These are phyloP conservation scores for Ilex aquifolium DNA, from an alignment of 257 asterid genomes.

Conservation along the genomic window DNA sequence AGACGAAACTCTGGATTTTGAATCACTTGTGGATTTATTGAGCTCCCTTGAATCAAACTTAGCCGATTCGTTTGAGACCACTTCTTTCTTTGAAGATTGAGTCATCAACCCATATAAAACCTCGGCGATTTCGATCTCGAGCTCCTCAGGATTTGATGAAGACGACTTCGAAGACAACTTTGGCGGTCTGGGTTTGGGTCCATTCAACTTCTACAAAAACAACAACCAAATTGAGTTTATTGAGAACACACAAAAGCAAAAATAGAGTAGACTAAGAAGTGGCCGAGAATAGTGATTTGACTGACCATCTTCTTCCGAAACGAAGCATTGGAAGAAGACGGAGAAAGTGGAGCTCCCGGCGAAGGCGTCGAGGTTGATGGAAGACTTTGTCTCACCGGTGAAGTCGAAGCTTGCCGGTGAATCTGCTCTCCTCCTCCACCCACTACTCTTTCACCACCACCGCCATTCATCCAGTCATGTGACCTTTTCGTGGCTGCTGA, in stretches of 20 bases:
- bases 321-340: constrained; percentile 73
- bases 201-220: constrained; percentile 48
- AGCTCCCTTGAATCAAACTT: constrained; percentile 51
- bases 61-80: constrained; percentile 7
- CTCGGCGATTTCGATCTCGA: constrained; percentile 95
- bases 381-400: constrained; percentile 56
- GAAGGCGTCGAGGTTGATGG: constrained; percentile 35
- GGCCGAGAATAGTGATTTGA: constrained; percentile 8
- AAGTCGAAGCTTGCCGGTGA: constrained; percentile 43
- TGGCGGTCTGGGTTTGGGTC: constrained; percentile 69
- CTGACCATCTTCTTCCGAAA: constrained; percentile 73
- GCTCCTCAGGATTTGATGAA: constrained; percentile 75
- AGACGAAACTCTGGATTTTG: constrained; percentile 54
- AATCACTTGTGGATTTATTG: constrained; percentile 46
- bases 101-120: constrained; percentile 80
- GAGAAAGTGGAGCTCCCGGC: constrained; percentile 65
- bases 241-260: not conserved
- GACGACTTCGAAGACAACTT: constrained; percentile 57
- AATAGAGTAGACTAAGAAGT: not conserved
- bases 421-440: constrained; percentile 50
- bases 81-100: constrained; percentile 62
- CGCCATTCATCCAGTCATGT: constrained; percentile 73
- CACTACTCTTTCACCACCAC: constrained; percentile 40
- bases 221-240: constrained; percentile 1
- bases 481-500: constrained; percentile 81